These are phyloP conservation scores for Leccinum fallax DNA, from an alignment of 1,284 basidiomycete genomes.

Conservation along the genomic window DNA sequence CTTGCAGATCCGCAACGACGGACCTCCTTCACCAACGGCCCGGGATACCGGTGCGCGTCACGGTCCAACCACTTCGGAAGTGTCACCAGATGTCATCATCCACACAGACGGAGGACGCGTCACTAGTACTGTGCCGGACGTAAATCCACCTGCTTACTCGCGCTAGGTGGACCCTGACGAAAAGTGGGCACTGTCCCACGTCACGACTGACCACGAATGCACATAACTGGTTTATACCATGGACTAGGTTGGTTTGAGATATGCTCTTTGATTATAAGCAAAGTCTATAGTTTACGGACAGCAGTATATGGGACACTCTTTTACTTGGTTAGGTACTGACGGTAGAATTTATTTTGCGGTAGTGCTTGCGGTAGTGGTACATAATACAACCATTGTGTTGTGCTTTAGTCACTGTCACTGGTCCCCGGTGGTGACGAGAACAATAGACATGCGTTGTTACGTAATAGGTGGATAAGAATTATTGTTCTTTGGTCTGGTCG, in stretches of 20 bases:
- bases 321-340: slow-evolving; percentile 4
- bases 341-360: slow-evolving; percentile 1
- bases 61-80: slow-evolving; percentile 3
- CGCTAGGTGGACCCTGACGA: slow-evolving; percentile 15
- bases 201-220: slow-evolving; percentile 22
- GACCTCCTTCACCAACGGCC: slow-evolving; percentile 23
- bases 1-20: slow-evolving; percentile 34
- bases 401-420: neutral
- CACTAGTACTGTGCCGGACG: neutral
- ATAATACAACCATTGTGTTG: neutral
- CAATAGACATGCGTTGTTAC: slow-evolving; percentile 27
- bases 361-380: neutral
- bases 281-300: slow-evolving; percentile 21
- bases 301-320: slow-evolving; percentile 11
- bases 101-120: slow-evolving; percentile 32
- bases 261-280: slow-evolving; percentile 7
- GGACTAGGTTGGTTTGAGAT: slow-evolving; percentile 19
- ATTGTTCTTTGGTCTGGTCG: slow-evolving; percentile 23
- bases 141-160: slow-evolving; percentile 30
- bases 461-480: slow-evolving; percentile 10
- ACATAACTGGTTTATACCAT: slow-evolving; percentile 11
- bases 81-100: slow-evolving; percentile 20
- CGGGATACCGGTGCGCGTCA: slow-evolving; percentile 3
- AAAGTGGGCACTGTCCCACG: slow-evolving; percentile 3
- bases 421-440: slow-evolving; percentile 21